phyloP scores from a whole-genome alignment of 129 eudicot species.

The carrot (Daucus carota) region DH1_v3.0 NC_030389.2:37720001-37720500 shows the following conservation, averaged over 20 bases:
- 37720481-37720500: no score
- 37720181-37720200: neutral
- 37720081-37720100: constrained; percentile 14
- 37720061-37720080: neutral
- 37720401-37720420: no score
- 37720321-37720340: neutral
- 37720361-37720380: no score
- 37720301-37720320: neutral
- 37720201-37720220: constrained; percentile 8
- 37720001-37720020: neutral
- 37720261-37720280: neutral
- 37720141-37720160: constrained; percentile 15
- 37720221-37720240: constrained; percentile 15
- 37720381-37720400: no score
- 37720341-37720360: neutral
- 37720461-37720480: no score
- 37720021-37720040: neutral
- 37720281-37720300: neutral
- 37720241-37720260: neutral
- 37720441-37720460: no score
- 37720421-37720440: no score
- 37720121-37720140: constrained; percentile 12
- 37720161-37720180: constrained; percentile 6
- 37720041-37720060: neutral
- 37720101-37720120: constrained; percentile 7